Conservation (phyloP, 371 early-diverging fungal species). For the Actinomucor elegans region DNA sequence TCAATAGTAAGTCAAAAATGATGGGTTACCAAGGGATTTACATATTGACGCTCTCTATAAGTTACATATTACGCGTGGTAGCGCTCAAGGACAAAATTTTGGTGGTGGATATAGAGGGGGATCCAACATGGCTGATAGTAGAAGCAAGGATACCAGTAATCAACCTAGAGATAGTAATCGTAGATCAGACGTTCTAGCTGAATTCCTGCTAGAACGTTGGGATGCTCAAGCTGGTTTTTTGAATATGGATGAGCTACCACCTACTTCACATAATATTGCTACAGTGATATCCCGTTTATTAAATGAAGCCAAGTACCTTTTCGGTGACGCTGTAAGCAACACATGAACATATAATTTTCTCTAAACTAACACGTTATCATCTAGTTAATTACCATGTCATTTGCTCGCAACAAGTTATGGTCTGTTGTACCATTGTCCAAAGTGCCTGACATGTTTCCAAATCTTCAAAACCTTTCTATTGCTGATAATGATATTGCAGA, state of each 20-base stretch:
- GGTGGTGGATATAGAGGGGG: not conserved
- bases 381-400: conserved; percentile 57
- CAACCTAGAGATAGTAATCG: not conserved
- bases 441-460: conserved; percentile 48
- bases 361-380: not conserved
- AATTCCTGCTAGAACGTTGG: conserved; percentile 53
- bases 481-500: conserved; percentile 54
- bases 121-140: not conserved
- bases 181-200: conserved; percentile 20
- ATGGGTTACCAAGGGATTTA: too few species aligned
- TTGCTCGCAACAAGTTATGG: conserved; percentile 51
- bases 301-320: conserved; percentile 47
- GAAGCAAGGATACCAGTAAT: not conserved
- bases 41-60: too few species aligned
- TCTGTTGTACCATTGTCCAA: conserved; percentile 40
- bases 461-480: conserved; percentile 56
- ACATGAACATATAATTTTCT: not conserved
- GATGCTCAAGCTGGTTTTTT: conserved; percentile 43
- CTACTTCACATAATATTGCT: conserved; percentile 29
- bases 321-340: conserved; percentile 43
- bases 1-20: conserved; percentile 18
- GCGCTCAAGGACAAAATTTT: not conserved
- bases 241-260: conserved; percentile 52
- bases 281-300: conserved; percentile 46
- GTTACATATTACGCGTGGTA: not conserved